These are phyloP conservation scores for Nannochloropsis salina DNA, from an alignment of 108 stramenopile species.

Conservation along the genomic window DNA sequence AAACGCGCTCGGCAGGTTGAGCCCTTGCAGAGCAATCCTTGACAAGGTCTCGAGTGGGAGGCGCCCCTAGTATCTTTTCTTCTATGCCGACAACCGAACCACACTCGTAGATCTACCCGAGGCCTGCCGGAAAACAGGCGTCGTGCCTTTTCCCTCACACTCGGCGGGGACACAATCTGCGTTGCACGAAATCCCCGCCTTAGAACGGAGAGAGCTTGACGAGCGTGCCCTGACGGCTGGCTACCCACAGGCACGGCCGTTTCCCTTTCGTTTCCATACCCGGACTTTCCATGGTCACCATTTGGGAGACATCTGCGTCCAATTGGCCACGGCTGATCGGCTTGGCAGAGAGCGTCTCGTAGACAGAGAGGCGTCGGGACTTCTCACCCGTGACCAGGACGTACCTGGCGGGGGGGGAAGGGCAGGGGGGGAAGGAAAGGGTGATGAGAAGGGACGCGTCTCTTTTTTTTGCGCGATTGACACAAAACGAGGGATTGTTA, in stretches of 20 bases:
- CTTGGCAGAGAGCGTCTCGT: not conserved
- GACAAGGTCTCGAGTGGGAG: too few relatives aligned
- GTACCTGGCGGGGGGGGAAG: not conserved
- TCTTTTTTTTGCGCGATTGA: too few relatives aligned
- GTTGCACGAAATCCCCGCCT: not conserved
- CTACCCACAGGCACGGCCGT: not conserved
- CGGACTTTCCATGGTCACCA: not conserved
- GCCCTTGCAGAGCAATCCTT: too few relatives aligned
- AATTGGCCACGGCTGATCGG: not conserved
- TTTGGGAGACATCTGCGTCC: not conserved
- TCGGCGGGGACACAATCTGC: too few relatives aligned
- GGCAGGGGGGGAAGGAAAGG: not conserved
- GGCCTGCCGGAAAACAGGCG: too few relatives aligned
- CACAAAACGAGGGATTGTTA: too few relatives aligned
- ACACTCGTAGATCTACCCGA: too few relatives aligned
- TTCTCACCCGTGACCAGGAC: constrained; percentile 6
- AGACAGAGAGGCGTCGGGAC: constrained; percentile 14
- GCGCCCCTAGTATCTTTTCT: too few relatives aligned
- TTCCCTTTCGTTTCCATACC: not conserved
- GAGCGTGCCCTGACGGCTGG: not conserved
- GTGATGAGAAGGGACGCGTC: not conserved
- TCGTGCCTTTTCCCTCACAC: too few relatives aligned
- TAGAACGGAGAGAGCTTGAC: not conserved
- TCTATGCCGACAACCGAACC: too few relatives aligned
- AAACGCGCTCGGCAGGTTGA: too few relatives aligned